These are phyloP conservation scores for Fusarium sp. DNA, from an alignment of 2,329 filamentous ascomycete genomes.

Conservation along the genomic window DNA sequence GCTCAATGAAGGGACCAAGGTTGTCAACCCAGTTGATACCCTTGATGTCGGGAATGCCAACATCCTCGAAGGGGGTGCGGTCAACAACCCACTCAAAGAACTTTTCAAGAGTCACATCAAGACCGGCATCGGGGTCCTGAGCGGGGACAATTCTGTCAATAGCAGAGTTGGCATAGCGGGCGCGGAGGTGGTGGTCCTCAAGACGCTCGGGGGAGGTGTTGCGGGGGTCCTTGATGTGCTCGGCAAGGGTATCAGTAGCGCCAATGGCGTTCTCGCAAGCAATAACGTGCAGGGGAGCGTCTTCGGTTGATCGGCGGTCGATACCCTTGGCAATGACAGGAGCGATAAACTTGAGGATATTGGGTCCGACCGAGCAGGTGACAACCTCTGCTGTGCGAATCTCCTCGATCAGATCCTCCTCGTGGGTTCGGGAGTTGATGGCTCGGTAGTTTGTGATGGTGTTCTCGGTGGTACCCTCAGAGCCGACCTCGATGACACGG, in stretches of 20 bases:
- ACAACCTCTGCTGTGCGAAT: constrained; percentile 89
- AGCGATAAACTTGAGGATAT: constrained; percentile 95
- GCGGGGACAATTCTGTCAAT: constrained; percentile 98
- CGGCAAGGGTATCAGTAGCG: constrained; percentile 86
- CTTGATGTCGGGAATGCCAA: constrained; percentile 72
- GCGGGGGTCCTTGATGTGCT: constrained; percentile 76
- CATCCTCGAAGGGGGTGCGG: constrained; percentile 78
- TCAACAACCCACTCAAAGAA: constrained; percentile 99
- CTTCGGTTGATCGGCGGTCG: constrained; percentile 70
- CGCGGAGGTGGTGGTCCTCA: constrained; percentile 73
- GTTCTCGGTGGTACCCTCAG: constrained; percentile 79
- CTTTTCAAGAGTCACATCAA: constrained; percentile 95
- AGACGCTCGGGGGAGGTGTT: constrained; percentile 75
- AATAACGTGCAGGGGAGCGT: constrained; percentile 83
- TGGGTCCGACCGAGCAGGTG: constrained; percentile 96
- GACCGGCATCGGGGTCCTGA: constrained; percentile 78
- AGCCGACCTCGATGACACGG: constrained; percentile 90
- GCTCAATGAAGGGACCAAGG: constrained; percentile 95
- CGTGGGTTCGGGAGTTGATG: constrained; percentile 90
- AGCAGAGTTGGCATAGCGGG: constrained; percentile 94
- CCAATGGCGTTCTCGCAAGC: constrained; percentile 98
- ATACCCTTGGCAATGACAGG: constrained; percentile 95
- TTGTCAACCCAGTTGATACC: constrained; percentile 94
- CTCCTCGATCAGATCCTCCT: constrained; percentile 81
- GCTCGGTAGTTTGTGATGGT: constrained; percentile 95